Evolutionary conservation across 2,329 filamentous ascomycete species (phyloP).

Genomic region (Ilyonectria destructans): DNA sequence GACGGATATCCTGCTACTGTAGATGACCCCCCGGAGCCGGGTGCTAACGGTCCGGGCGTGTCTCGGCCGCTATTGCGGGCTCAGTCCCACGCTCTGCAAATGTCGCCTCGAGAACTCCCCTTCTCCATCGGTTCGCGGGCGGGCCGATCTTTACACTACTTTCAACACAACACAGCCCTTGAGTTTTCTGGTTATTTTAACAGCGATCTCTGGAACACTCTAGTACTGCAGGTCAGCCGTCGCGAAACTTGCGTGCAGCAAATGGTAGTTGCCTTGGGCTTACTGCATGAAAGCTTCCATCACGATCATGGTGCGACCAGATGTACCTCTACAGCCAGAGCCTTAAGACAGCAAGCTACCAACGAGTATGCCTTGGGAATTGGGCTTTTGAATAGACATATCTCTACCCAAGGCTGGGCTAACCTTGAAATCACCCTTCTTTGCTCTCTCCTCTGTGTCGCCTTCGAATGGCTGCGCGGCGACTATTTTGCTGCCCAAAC

Average conservation of each 20-base stretch:
- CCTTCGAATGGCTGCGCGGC: slow-evolving; percentile 40
- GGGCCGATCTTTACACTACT: slow-evolving; percentile 34
- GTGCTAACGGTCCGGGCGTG: not conserved
- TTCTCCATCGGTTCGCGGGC: slow-evolving; percentile 6
- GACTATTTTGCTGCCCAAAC: slow-evolving; percentile 37
- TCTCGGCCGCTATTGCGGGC: not conserved
- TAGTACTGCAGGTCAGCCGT: slow-evolving; percentile 38
- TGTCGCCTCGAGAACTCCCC: not conserved
- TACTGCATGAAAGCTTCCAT: slow-evolving; percentile 40
- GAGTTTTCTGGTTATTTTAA: slow-evolving; percentile 39
- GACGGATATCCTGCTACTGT: slow-evolving; percentile 26
- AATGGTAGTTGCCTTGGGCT: slow-evolving; percentile 36
- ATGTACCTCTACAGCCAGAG: not conserved
- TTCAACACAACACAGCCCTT: slow-evolving; percentile 33
- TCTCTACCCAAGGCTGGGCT: slow-evolving; percentile 36
- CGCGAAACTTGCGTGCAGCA: slow-evolving; percentile 38
- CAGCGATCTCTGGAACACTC: slow-evolving; percentile 37
- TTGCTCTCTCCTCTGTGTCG: slow-evolving; percentile 39
- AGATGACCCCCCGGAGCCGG: not conserved
- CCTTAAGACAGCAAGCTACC: slow-evolving; percentile 29
- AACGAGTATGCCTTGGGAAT: slow-evolving; percentile 30
- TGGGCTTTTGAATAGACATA: slow-evolving; percentile 34
- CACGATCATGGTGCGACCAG: not conserved
- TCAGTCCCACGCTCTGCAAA: not conserved
- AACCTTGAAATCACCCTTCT: slow-evolving; percentile 37